Evolutionary conservation across 768 basidiomycete genomes (phyloP).

Genomic region (Leucogyrophana mollusca): DNA sequence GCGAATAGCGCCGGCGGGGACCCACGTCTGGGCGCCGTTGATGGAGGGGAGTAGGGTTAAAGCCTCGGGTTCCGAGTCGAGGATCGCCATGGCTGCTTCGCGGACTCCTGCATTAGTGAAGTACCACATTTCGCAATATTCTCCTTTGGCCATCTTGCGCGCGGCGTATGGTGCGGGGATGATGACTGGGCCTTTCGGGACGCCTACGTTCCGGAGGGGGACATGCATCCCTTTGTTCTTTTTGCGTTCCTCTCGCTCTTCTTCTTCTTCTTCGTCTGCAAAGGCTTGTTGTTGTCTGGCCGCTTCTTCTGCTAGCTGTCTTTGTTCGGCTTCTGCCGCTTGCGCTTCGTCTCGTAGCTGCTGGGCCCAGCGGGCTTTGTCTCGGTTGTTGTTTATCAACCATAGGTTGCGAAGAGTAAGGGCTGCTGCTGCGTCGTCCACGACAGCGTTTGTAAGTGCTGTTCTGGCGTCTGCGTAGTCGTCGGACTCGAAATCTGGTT

Average conservation of each 20-base stretch:
- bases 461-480: too few relatives aligned
- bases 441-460: too few relatives aligned
- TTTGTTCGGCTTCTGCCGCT: too few relatives aligned
- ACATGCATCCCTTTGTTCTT: conserved; percentile 6
- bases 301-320: too few relatives aligned
- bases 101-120: conserved; percentile 16
- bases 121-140: conserved; percentile 5
- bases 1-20: background rate
- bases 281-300: too few relatives aligned
- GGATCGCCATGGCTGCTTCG: background rate
- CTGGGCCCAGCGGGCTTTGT: too few relatives aligned
- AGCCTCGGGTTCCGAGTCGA: conserved; percentile 3
- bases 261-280: background rate
- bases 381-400: too few relatives aligned
- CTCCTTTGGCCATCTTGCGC: background rate
- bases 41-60: background rate
- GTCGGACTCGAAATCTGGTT: too few relatives aligned
- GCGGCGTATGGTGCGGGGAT: background rate
- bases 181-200: background rate
- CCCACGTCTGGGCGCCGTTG: background rate
- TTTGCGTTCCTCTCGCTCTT: conserved; percentile 1
- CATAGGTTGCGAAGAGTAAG: too few relatives aligned
- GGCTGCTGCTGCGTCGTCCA: too few relatives aligned
- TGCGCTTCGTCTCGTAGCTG: too few relatives aligned
- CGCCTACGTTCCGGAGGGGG: background rate